Conservation (phyloP, 208 protist species). For the Leishmania lainsoni region DNA sequence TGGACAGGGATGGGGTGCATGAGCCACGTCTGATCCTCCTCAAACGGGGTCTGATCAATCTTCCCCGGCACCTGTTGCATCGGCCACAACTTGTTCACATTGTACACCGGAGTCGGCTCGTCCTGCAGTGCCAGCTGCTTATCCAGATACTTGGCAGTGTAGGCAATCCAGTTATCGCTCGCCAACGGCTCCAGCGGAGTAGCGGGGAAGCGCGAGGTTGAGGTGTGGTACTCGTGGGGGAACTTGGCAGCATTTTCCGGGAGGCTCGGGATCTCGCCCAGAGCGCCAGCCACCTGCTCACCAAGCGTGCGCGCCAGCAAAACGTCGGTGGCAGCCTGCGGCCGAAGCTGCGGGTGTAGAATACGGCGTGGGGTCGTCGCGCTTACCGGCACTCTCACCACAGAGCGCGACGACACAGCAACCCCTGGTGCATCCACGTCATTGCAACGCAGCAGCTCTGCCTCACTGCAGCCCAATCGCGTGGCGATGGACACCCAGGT, state of each 20-base stretch:
- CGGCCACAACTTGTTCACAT: slow-evolving; percentile 88
- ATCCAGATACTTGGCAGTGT: slow-evolving; percentile 86
- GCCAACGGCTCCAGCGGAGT: slow-evolving; percentile 47
- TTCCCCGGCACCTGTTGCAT: slow-evolving; percentile 89
- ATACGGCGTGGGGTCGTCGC: slow-evolving; percentile 56
- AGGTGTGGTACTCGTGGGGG: slow-evolving; percentile 87
- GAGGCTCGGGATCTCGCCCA: slow-evolving; percentile 50
- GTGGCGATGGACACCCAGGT: slow-evolving; percentile 54
- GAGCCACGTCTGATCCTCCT: slow-evolving; percentile 92
- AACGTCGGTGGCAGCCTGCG: slow-evolving; percentile 63
- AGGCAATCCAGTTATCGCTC: slow-evolving; percentile 78
- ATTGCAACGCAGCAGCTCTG: slow-evolving; percentile 56
- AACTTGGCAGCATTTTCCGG: slow-evolving; percentile 77
- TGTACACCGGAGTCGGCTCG: slow-evolving; percentile 73
- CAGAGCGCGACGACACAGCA: slow-evolving; percentile 12
- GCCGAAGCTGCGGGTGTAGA: slow-evolving; percentile 73
- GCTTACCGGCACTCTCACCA: slow-evolving; percentile 50
- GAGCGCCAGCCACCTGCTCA: slow-evolving; percentile 42
- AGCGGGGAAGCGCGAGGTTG: slow-evolving; percentile 74
- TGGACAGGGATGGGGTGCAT: slow-evolving; percentile 87
- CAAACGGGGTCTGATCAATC: slow-evolving; percentile 86
- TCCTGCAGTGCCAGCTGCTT: slow-evolving; percentile 64
- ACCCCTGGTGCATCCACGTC: slow-evolving; percentile 4
- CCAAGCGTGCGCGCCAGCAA: slow-evolving; percentile 61
- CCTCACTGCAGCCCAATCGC: slow-evolving; percentile 57